Conservation (phyloP, 805 yeast genomes). For the Isabelozyma gotoi region DNA sequence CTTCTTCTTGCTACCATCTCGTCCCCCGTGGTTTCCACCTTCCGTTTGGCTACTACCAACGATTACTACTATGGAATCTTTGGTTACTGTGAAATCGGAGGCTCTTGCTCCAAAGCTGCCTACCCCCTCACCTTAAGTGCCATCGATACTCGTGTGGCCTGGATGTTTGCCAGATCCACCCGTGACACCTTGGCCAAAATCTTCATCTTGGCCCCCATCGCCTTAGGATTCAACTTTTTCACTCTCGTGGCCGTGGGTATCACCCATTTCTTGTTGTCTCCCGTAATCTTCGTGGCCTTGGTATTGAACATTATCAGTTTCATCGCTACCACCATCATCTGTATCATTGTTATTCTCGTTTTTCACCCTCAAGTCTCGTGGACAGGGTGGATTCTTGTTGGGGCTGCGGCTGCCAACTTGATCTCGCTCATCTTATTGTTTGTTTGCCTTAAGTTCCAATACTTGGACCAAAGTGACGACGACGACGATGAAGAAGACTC, state of each 20-base stretch:
- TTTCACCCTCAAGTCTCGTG: conserved; percentile 67
- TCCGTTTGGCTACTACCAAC: conserved; percentile 50
- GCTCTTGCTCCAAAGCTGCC: conserved; percentile 43
- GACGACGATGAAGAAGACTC: conserved; percentile 13
- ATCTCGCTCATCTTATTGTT: conserved; percentile 51
- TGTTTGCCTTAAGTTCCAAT: conserved; percentile 27
- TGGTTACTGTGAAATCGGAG: conserved; percentile 53
- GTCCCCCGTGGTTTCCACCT: conserved; percentile 52
- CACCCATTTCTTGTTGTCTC: conserved; percentile 22
- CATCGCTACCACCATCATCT: conserved; percentile 51
- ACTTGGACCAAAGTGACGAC: conserved; percentile 14
- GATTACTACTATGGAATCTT: conserved; percentile 58
- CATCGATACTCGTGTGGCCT: conserved; percentile 25
- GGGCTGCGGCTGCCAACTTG: conserved; percentile 59
- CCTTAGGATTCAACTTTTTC: conserved; percentile 59
- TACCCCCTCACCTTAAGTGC: conserved; percentile 45
- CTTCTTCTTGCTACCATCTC: conserved; percentile 61
- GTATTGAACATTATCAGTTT: conserved; percentile 50
- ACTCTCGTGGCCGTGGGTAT: conserved; percentile 21
- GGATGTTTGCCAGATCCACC: conserved; percentile 48
- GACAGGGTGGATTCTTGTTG: conserved; percentile 74
- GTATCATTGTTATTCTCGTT: conserved; percentile 54
- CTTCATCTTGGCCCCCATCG: conserved; percentile 62
- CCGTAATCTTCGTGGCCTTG: conserved; percentile 38
- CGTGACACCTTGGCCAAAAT: conserved; percentile 55